Evolutionary conservation across 495 filamentous ascomycete species (phyloP).

Genomic region (Aspergillus kassunensis): DNA sequence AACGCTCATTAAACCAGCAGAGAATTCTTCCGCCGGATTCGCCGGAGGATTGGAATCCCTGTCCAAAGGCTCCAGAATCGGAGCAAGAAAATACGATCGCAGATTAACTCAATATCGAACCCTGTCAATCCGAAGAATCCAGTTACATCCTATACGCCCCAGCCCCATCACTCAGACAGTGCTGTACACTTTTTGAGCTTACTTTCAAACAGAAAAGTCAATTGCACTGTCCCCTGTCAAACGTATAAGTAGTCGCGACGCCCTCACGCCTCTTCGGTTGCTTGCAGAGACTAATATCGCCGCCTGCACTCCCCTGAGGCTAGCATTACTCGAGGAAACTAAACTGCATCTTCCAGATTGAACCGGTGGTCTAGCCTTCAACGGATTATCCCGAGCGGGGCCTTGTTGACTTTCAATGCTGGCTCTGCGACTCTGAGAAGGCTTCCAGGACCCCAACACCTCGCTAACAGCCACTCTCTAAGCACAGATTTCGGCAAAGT

Average conservation of each 20-base stretch:
- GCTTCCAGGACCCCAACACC: too few species aligned
- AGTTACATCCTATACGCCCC: too few species aligned
- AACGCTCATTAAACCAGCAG: too few species aligned
- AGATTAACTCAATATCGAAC: not conserved
- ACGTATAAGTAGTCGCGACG: not conserved
- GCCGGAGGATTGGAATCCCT: not conserved
- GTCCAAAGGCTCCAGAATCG: too few species aligned
- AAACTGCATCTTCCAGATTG: not conserved
- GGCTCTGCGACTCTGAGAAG: too few species aligned
- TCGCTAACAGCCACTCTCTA: not conserved
- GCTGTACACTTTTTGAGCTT: too few species aligned
- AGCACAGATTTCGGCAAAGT: not conserved
- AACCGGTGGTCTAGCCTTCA: not conserved
- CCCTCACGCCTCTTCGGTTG: not conserved
- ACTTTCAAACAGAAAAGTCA: not conserved
- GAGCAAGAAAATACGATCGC: too few species aligned
- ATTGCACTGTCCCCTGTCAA: not conserved
- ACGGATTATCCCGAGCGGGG: too few species aligned
- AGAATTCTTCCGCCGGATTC: not conserved
- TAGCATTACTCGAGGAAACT: not conserved
- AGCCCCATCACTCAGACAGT: too few species aligned
- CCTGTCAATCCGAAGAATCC: slow-evolving; percentile 1
- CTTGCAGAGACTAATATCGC: not conserved
- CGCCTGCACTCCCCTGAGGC: not conserved
- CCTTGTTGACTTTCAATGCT: too few species aligned